phyloP scores from a whole-genome alignment of 345 rosid genomes.

The Psidium friedrichsthalianum region DNA sequence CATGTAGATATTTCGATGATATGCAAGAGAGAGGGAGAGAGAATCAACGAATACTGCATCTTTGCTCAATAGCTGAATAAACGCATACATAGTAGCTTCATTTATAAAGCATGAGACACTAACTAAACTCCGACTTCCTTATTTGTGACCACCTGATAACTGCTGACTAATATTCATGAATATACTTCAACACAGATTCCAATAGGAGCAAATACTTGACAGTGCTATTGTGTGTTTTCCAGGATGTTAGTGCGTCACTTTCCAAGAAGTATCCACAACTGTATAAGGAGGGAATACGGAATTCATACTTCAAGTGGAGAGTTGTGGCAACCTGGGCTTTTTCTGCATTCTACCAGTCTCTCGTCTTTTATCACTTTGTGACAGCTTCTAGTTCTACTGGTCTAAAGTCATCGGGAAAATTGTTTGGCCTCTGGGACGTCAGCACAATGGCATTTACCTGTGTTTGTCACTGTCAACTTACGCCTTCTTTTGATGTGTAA shows the following conservation, averaged over 20 bases:
- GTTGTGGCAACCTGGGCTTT: constrained; percentile 84
- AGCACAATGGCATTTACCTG: constrained; percentile 97
- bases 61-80: not conserved
- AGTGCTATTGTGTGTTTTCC: not conserved
- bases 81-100: not conserved
- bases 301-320: constrained; percentile 85
- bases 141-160: not conserved
- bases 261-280: constrained; percentile 95
- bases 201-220: not conserved
- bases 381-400: constrained; percentile 46
- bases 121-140: not conserved
- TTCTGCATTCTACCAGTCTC: constrained; percentile 85
- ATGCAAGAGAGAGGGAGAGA: not conserved
- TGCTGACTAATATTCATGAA: not conserved
- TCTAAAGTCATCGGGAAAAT: constrained; percentile 63
- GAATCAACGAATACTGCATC: not conserved
- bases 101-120: not conserved
- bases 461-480: constrained; percentile 79
- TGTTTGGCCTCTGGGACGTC: constrained; percentile 94
- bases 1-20: not conserved
- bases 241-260: constrained; percentile 94
- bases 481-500: constrained; percentile 96
- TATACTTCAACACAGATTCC: not conserved
- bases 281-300: constrained; percentile 80
- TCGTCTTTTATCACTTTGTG: constrained; percentile 62